Evolutionary conservation across 768 basidiomycete species (phyloP).

Genomic region (Hygrocybe punicea): DNA sequence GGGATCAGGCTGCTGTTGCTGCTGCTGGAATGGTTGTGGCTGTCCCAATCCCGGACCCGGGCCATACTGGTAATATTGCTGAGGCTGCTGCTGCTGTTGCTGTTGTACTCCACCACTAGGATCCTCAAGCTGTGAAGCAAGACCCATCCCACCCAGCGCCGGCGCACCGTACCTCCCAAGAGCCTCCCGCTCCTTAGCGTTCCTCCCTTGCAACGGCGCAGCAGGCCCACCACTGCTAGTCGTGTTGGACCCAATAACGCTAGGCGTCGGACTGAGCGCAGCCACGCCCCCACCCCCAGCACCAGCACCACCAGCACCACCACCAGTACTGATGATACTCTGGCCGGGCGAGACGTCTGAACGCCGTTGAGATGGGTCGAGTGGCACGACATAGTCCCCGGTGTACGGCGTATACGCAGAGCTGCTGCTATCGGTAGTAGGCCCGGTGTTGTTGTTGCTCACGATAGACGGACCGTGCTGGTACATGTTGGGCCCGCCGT

Average conservation of each 20-base stretch:
- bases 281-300: background rate
- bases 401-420: background rate
- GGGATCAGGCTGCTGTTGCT: background rate
- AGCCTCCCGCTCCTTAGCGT: constrained; percentile 9
- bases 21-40: too few species aligned
- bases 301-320: background rate
- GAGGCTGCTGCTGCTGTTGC: background rate
- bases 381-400: background rate
- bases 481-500: constrained; percentile 1
- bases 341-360: background rate
- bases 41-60: too few species aligned
- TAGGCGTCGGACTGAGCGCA: constrained; percentile 1
- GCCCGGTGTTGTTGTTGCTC: background rate
- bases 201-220: background rate
- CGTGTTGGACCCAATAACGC: background rate
- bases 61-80: too few species aligned
- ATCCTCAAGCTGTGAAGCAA: background rate
- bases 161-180: constrained; percentile 3
- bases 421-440: background rate
- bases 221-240: background rate
- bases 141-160: background rate
- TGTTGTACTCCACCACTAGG: background rate
- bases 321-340: background rate
- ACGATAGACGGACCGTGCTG: background rate
- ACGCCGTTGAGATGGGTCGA: background rate